These are phyloP conservation scores for Suillus decipiens DNA, from an alignment of 768 basidiomycete genomes.

Conservation along the genomic window DNA sequence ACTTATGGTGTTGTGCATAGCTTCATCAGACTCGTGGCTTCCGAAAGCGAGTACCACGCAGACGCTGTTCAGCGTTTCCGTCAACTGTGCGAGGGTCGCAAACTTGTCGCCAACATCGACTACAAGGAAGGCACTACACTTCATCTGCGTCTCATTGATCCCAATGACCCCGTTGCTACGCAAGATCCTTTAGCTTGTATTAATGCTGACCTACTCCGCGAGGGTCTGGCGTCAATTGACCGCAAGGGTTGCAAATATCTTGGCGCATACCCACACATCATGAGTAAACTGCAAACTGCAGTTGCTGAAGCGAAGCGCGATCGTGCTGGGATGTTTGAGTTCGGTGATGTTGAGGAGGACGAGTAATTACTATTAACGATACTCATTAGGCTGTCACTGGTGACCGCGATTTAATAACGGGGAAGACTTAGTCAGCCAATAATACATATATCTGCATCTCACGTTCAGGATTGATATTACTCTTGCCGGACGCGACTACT, in stretches of 20 bases:
- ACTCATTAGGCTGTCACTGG: neutral
- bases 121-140: slow-evolving; percentile 74
- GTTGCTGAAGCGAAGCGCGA: slow-evolving; percentile 68
- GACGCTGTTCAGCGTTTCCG: slow-evolving; percentile 91
- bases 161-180: slow-evolving; percentile 66
- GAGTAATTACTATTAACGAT: slow-evolving; percentile 37
- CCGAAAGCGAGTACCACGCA: slow-evolving; percentile 82
- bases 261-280: slow-evolving; percentile 64
- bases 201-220: slow-evolving; percentile 87
- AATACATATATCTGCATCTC: neutral
- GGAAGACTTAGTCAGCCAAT: slow-evolving; percentile 7
- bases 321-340: slow-evolving; percentile 84
- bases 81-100: slow-evolving; percentile 84
- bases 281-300: slow-evolving; percentile 64
- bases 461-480: neutral
- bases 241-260: slow-evolving; percentile 76
- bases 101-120: slow-evolving; percentile 95
- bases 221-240: slow-evolving; percentile 84
- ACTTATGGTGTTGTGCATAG: slow-evolving; percentile 39
- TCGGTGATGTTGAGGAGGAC: slow-evolving; percentile 89
- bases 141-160: slow-evolving; percentile 93
- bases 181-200: slow-evolving; percentile 75
- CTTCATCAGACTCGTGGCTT: slow-evolving; percentile 81
- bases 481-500: neutral
- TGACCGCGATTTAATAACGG: neutral